phyloP scores from a whole-genome alignment of 2,329 filamentous ascomycete species.

The Huntiella omanensis region DNA sequence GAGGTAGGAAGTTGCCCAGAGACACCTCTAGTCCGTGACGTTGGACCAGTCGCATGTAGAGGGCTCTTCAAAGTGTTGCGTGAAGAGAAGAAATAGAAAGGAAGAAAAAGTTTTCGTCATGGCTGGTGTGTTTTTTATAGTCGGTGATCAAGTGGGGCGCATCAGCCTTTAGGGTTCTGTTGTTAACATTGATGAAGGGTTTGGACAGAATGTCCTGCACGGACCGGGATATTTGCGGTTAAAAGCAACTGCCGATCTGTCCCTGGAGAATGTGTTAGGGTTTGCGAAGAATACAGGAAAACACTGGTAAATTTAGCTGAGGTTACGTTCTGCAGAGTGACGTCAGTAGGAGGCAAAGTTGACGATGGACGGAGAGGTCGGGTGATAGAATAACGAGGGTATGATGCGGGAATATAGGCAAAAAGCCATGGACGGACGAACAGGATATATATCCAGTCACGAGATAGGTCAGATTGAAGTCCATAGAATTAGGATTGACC shows the following conservation, averaged over 20 bases:
- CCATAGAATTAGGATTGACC: too few relatives aligned
- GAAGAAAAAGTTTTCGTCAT: slow-evolving; percentile 8
- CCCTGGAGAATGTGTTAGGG: neutral
- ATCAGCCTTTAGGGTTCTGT: neutral
- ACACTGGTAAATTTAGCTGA: neutral
- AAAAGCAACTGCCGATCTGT: neutral
- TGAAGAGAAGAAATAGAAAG: slow-evolving; percentile 15
- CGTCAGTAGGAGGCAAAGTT: neutral
- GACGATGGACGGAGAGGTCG: too few relatives aligned
- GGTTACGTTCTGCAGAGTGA: neutral
- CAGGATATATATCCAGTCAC: too few relatives aligned
- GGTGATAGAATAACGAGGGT: too few relatives aligned
- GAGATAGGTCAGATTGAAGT: too few relatives aligned
- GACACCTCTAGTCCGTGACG: slow-evolving; percentile 6
- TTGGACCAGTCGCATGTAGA: neutral
- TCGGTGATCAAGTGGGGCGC: neutral
- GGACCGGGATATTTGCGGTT: too few relatives aligned
- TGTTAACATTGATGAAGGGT: neutral
- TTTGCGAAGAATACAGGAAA: neutral
- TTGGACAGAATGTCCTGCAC: too few relatives aligned
- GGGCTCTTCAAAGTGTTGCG: slow-evolving; percentile 16
- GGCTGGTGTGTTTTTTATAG: slow-evolving; percentile 6
- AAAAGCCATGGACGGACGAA: too few relatives aligned
- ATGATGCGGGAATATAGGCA: too few relatives aligned
- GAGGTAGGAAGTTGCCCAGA: slow-evolving; percentile 8